Evolutionary conservation across 257 asterid genomes (phyloP).

Genomic region (Linaria vulgaris): DNA sequence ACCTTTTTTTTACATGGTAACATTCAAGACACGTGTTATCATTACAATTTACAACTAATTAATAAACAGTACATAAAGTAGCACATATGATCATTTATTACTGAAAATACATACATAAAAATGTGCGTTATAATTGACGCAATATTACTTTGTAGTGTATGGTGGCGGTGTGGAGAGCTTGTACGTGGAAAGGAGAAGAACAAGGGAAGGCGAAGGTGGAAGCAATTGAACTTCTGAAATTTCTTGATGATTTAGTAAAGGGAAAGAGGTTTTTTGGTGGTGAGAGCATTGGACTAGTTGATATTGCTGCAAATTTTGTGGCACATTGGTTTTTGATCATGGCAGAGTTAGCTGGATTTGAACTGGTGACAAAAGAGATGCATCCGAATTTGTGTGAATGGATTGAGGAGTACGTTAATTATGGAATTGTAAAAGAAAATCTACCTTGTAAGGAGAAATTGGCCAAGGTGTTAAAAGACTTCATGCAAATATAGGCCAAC

Average conservation of each 20-base stretch:
- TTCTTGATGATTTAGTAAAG: constrained; percentile 30
- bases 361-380: constrained; percentile 28
- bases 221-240: constrained; percentile 21
- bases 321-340: constrained; percentile 30
- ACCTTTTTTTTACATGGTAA: neutral
- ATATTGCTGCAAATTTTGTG: constrained; percentile 27
- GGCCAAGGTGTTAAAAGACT: neutral
- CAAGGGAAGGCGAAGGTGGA: constrained; percentile 37
- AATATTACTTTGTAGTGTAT: constrained; percentile 21
- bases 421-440: neutral
- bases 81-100: too few relatives aligned
- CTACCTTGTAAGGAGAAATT: neutral
- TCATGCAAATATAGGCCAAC: too few relatives aligned
- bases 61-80: too few relatives aligned
- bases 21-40: too few relatives aligned
- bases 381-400: neutral
- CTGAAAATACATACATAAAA: too few relatives aligned
- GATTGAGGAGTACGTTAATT: neutral
- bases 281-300: constrained; percentile 34
- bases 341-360: constrained; percentile 27
- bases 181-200: constrained; percentile 28
- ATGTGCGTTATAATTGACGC: too few relatives aligned
- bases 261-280: constrained; percentile 47
- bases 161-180: constrained; percentile 25
- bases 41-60: too few relatives aligned